Base-by-base conservation (phyloP, 192 early-diverging fungal species). In the Mortierella alpina region DNA sequence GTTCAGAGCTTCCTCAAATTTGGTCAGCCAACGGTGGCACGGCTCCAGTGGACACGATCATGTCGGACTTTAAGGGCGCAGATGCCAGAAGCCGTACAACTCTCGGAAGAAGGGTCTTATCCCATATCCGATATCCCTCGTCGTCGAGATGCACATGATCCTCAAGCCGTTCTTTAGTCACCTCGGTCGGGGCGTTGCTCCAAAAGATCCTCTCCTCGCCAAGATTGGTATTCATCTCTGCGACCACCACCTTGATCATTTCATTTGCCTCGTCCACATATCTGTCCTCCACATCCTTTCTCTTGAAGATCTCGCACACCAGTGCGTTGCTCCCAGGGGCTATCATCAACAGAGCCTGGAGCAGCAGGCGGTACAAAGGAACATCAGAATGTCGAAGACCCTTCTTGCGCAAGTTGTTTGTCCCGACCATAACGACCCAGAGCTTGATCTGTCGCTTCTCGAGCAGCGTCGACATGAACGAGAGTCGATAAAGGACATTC, bases 331-430 rank as follows among this genome's bases (percentile, higher is more conserved):
- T 59, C 14, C 48, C 7, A 0, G 55, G 13, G 6, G 44, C 56
- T 14, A 69, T 11, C 39, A 56, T 58, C 39, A 69, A 55, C 8
- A 69, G 67, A 17, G 54, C 57, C 17, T 69, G 67, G 2, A 69
- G 42, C 15, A 69, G n/a, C 15, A 69, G 13, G 15, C 57, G 67
- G 17, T 69, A 69, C 8, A 59, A 42, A 6, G 41, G 41, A 14
- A 58, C n/a, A 20, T 69, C 67, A 6, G 67, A 10, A 1, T 45
- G 48, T 0, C 57, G 55, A 12, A 69, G 57, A 15, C 67, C 67
- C 57, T 69, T 69, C 48, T 69, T 69, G 42, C 67, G 67, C 9
- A 69, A 46, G 45, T 69, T 69, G 18, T 69, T 69, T 5, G 67
- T 69, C 17, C 67, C 67, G 17, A 59, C 47, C 57, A 69, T 59